A percentile compares a stretch with the other conserved stretches of the same genome.
Evolutionary conservation across 169 alveolate species (phyloP).

Genomic region (Neospora caninum): DNA sequence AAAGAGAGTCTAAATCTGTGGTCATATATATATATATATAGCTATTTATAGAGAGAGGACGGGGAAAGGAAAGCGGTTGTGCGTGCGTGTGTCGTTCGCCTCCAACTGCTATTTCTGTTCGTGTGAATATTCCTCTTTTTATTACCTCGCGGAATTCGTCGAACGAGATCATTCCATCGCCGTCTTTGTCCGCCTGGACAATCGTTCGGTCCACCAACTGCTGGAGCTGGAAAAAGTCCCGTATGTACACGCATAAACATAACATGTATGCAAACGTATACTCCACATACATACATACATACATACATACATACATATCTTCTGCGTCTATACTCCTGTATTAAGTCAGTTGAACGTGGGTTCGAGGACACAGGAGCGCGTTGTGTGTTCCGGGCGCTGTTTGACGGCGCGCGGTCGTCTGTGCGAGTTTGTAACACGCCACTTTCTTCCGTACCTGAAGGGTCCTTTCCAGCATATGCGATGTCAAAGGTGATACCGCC

Average conservation of each 20-base stretch:
- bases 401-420: neutral
- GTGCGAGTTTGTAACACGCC: neutral
- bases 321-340: neutral
- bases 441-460: neutral
- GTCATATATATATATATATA: neutral
- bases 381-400: no score
- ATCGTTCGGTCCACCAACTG: slow-evolving; percentile 97
- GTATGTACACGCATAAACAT: neutral
- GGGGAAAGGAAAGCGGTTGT: no score
- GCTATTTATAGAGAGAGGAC: no score
- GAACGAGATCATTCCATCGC: slow-evolving; percentile 96
- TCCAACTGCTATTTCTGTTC: neutral
- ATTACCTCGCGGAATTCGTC: slow-evolving; percentile 93
- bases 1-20: no score
- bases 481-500: neutral
- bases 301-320: neutral
- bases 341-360: neutral
- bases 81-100: no score
- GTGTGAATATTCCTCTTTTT: neutral
- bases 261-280: neutral
- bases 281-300: neutral
- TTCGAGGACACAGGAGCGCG: no score
- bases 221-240: slow-evolving; percentile 82
- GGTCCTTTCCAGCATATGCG: neutral
- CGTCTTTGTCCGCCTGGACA: slow-evolving; percentile 96